These are phyloP conservation scores for Verbascum thapsus DNA, from an alignment of 257 asterid species.

Conservation along the genomic window DNA sequence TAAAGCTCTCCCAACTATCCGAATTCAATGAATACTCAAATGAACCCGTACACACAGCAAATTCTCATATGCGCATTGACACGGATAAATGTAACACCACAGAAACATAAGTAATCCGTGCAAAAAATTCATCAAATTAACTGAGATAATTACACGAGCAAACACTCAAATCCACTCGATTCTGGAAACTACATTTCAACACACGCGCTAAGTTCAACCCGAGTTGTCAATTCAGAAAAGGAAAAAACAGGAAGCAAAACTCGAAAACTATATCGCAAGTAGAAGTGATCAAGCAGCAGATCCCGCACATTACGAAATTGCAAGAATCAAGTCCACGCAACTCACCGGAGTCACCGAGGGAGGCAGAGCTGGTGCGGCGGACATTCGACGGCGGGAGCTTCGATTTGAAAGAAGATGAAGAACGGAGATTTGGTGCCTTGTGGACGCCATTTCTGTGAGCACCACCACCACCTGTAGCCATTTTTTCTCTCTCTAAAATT, in stretches of 20 bases:
- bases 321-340: conserved; percentile 25
- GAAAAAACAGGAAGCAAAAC: not conserved
- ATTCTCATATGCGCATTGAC: too few species aligned
- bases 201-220: conserved; percentile 21
- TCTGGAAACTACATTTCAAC: conserved; percentile 28
- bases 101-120: too few species aligned
- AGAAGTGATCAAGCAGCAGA: conserved; percentile 35
- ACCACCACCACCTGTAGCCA: conserved; percentile 71
- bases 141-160: too few species aligned
- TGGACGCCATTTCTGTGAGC: conserved; percentile 71
- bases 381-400: conserved; percentile 61
- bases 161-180: not conserved
- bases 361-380: conserved; percentile 72
- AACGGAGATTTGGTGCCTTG: conserved; percentile 62
- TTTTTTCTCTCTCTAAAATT: conserved; percentile 26
- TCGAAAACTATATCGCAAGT: conserved; percentile 21
- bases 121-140: too few species aligned
- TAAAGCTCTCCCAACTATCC: too few species aligned
- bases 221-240: not conserved
- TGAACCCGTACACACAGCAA: too few species aligned
- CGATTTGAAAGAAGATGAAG: conserved; percentile 84
- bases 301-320: conserved; percentile 33
- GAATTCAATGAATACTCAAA: too few species aligned
- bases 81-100: too few species aligned
- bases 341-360: conserved; percentile 66